phyloP scores from a whole-genome alignment of 1,284 basidiomycete genomes.

The Ustilago trichophora region DNA sequence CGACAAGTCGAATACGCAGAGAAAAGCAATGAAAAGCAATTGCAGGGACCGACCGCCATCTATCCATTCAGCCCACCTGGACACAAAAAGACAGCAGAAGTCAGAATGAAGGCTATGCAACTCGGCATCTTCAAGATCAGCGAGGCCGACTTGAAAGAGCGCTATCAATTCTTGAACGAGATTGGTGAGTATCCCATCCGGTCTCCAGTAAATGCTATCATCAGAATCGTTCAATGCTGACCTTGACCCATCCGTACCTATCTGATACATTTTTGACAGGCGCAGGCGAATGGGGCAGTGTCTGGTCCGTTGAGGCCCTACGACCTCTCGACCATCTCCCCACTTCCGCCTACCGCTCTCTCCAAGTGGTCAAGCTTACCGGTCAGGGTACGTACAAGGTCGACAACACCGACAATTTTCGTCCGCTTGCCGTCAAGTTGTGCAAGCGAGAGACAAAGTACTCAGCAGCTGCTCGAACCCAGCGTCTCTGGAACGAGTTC shows the following conservation, averaged over 20 bases:
- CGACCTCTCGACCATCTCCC: constrained; percentile 36
- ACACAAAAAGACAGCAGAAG: constrained; percentile 5
- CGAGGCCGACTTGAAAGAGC: constrained; percentile 38
- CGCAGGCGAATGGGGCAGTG: constrained; percentile 47
- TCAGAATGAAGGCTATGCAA: constrained; percentile 37
- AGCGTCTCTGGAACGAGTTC: constrained; percentile 59
- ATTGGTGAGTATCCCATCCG: constrained; percentile 48
- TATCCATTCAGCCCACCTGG: background rate
- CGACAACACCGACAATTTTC: constrained; percentile 28
- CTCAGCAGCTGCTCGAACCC: constrained; percentile 37
- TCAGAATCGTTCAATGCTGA: no score
- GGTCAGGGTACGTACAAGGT: constrained; percentile 25
- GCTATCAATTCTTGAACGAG: constrained; percentile 47
- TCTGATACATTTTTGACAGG: no score
- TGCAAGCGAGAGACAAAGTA: constrained; percentile 45
- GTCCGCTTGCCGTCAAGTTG: constrained; percentile 49
- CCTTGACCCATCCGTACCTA: no score
- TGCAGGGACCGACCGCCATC: background rate
- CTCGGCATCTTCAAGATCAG: constrained; percentile 46
- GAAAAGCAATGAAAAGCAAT: background rate
- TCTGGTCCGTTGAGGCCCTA: constrained; percentile 34
- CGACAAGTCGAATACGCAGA: background rate
- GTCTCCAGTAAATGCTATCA: no score
- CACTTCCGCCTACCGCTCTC: constrained; percentile 28
- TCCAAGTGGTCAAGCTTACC: constrained; percentile 30